Conservation (phyloP, 257 asterid genomes). For the Gentiana dahurica region DNA sequence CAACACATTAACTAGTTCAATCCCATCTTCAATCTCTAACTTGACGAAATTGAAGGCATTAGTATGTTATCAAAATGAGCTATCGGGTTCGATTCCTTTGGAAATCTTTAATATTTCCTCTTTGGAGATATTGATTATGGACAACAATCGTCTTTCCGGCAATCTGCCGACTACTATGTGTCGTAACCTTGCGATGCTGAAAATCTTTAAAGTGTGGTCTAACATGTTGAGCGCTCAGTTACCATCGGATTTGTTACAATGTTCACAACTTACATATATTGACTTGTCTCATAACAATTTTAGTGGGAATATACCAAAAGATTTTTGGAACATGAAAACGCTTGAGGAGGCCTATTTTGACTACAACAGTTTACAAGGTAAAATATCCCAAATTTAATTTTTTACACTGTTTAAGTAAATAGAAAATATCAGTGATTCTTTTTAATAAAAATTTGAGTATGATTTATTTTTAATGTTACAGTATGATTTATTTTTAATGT, state of each 20-base stretch:
- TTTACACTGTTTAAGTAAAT: no score
- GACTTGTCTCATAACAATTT: conserved; percentile 8
- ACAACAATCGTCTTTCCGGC: no score
- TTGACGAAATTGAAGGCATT: conserved; percentile 16
- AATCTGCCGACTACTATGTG: conserved; percentile 19
- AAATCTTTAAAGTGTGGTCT: conserved; percentile 5
- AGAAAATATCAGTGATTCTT: no score
- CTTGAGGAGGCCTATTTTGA: conserved; percentile 6
- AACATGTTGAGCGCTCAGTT: conserved; percentile 13
- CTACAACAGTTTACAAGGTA: conserved; percentile 6
- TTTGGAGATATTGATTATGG: no score
- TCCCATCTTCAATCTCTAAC: conserved; percentile 17
- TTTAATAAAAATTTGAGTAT: no score
- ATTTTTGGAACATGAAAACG: conserved; percentile 12
- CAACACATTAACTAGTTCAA: conserved; percentile 14
- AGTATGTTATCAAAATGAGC: conserved; percentile 9
- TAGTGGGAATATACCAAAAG: conserved; percentile 12
- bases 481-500: no score
- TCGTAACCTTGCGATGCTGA: conserved; percentile 8
- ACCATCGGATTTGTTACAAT: neutral
- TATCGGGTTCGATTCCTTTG: conserved; percentile 9
- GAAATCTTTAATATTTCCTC: no score
- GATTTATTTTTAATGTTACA: no score
- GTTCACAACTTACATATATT: conserved; percentile 2
- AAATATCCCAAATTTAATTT: neutral